Evolutionary conservation across 345 rosid species (phyloP), one percentile per base, ranked within the genome.

Genomic region (Brassica cretica): DNA sequence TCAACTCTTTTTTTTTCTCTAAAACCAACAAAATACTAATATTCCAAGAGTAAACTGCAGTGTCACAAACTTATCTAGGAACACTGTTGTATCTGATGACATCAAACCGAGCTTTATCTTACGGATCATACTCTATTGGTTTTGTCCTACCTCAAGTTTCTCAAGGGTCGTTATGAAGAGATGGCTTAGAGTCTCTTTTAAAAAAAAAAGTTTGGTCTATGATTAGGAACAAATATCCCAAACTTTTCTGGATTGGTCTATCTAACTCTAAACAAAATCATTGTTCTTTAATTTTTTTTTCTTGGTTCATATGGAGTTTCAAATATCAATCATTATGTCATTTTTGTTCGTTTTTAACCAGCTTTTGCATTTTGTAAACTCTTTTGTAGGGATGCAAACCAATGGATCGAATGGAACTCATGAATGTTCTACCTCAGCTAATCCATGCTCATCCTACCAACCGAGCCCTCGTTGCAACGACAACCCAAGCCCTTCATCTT

Each of bases 401-500:
- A 5, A 73, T 84, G 64, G 95, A 92, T 80, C 79, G 86, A 59
- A 91, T 90, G 94, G 98, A 93, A 41, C 35, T 71, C 25, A 74
- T 90, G 66, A 93, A 94, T 70, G 98, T 25, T 94, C 98, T 1
- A 86, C 98, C 73, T 87, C 97, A 55, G 95, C 92, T 0, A 94
- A 97, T 76, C 98, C 98, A 3, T 95, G 95, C 39, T 93, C 99
- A 67, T 95, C 98, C 2, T 91, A 95, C 80, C 97, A 91, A 59
- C 96, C 86, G 11, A 95, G 98, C 96, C 93, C 93, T 29, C 87
- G 97, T 77, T 88, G 92, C 15, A 92, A 97, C 6, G 91, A 90
- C 79, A 90, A 88, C 77, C 98, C 98, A 4, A 94, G 98, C 64
- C 98, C 98, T 11, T 85, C 88, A 63, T 86, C 97, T 30, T 89